phyloP scores from a whole-genome alignment of 176 grass and related monocot species.

The Secale cereale region DNA sequence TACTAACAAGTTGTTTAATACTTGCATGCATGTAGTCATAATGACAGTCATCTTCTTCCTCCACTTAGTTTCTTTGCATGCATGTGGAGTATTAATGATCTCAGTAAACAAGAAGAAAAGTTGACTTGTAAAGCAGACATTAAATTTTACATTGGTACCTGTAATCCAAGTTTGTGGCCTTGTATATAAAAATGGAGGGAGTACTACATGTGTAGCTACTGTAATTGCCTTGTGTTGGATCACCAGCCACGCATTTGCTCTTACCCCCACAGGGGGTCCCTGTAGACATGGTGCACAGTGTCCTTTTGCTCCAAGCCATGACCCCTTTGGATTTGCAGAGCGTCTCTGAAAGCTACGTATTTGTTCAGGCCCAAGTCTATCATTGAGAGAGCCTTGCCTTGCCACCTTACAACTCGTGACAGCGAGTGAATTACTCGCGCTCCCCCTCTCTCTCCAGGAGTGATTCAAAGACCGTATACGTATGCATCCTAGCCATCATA shows the following conservation, averaged over 20 bases:
- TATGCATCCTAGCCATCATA: slow-evolving; percentile 72
- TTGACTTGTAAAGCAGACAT: too few relatives aligned
- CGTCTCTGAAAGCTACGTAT: slow-evolving; percentile 67
- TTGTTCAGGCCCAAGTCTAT: slow-evolving; percentile 56
- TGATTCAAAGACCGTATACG: slow-evolving; percentile 69
- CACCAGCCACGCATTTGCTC: slow-evolving; percentile 34
- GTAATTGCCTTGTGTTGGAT: slow-evolving; percentile 37
- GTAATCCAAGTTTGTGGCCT: too few relatives aligned
- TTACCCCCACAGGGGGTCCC: slow-evolving; percentile 44
- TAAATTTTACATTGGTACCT: too few relatives aligned
- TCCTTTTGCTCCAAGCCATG: slow-evolving; percentile 65
- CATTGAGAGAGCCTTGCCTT: slow-evolving; percentile 46
- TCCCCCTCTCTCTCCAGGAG: slow-evolving; percentile 29
- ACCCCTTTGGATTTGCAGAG: slow-evolving; percentile 72
- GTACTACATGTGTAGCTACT: slow-evolving; percentile 15
- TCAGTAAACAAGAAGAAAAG: too few relatives aligned
- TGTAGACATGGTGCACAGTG: slow-evolving; percentile 57
- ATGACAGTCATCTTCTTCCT: too few relatives aligned
- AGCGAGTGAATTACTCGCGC: slow-evolving; percentile 39
- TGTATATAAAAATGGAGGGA: too few relatives aligned
- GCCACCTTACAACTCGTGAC: slow-evolving; percentile 55
- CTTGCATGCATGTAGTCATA: too few relatives aligned
- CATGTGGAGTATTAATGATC: too few relatives aligned
- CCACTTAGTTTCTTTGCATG: too few relatives aligned
- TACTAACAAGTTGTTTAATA: too few relatives aligned